These are phyloP conservation scores for Auriscalpium vulgare DNA, from an alignment of 768 basidiomycete genomes.

Conservation along the genomic window DNA sequence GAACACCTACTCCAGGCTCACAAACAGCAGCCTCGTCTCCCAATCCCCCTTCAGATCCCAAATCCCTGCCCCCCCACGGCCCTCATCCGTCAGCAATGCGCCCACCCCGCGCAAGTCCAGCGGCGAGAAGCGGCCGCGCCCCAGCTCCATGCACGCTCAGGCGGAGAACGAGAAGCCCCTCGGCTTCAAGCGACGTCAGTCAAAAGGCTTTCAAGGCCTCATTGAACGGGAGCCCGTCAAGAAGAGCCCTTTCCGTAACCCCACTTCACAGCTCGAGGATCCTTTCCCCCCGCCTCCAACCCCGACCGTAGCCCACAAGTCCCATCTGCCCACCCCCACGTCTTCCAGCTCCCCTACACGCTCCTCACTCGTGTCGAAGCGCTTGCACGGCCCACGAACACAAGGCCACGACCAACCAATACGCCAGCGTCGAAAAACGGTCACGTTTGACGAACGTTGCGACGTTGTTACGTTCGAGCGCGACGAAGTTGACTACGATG, in stretches of 20 bases:
- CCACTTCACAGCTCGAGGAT: slow-evolving; percentile 11
- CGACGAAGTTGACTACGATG: slow-evolving; percentile 39
- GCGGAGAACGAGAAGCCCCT: slow-evolving; percentile 69
- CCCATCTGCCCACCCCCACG: slow-evolving; percentile 17
- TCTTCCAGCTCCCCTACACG: slow-evolving; percentile 45
- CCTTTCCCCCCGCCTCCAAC: slow-evolving; percentile 21
- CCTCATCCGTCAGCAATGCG: slow-evolving; percentile 26
- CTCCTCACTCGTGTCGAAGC: slow-evolving; percentile 61
- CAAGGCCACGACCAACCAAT: slow-evolving; percentile 23
- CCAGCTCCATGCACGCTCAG: slow-evolving; percentile 62
- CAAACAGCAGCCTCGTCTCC: slow-evolving; percentile 70
- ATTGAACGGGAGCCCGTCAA: slow-evolving; percentile 71
- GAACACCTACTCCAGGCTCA: slow-evolving; percentile 73
- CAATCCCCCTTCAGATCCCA: slow-evolving; percentile 82
- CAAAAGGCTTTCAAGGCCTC: slow-evolving; percentile 65
- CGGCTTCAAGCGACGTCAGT: slow-evolving; percentile 66
- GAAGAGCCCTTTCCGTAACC: slow-evolving; percentile 69
- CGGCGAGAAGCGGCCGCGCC: slow-evolving; percentile 72
- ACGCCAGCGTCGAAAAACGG: slow-evolving; percentile 62
- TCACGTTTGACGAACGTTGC: slow-evolving; percentile 71
- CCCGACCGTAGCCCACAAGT: slow-evolving; percentile 2
- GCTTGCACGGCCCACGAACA: slow-evolving; percentile 69
- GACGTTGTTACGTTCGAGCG: slow-evolving; percentile 78
- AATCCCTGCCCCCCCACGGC: slow-evolving; percentile 27
- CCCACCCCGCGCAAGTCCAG: slow-evolving; percentile 47